Conservation (phyloP, 2,329 filamentous ascomycete species). For the Epichloe glyceriae region DNA sequence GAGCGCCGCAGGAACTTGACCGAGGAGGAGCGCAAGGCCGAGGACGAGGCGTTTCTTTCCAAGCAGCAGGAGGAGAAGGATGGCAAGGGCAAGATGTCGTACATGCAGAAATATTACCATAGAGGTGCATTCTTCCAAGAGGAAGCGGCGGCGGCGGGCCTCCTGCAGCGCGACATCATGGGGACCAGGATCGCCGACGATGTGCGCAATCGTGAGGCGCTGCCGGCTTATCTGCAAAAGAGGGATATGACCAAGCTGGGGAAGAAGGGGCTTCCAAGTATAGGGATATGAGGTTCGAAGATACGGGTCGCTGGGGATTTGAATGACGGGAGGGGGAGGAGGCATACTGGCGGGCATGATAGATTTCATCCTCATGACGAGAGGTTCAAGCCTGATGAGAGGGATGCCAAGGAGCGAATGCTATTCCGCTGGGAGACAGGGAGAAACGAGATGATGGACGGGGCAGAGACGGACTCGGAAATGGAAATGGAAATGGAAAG, state of each 20-base stretch:
- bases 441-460: constrained; percentile 13
- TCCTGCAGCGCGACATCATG: constrained; percentile 76
- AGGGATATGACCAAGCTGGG: constrained; percentile 89
- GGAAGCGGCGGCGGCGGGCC: constrained; percentile 59
- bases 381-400: constrained; percentile 28
- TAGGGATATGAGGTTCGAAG: constrained; percentile 74
- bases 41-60: constrained; percentile 68
- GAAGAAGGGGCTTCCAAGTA: constrained; percentile 82
- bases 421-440: constrained; percentile 48
- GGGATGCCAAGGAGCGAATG: constrained; percentile 50
- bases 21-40: constrained; percentile 69
- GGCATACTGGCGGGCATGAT: constrained; percentile 40
- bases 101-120: constrained; percentile 94
- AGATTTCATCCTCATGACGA: constrained; percentile 54
- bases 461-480: constrained; percentile 1
- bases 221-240: constrained; percentile 87
- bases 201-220: constrained; percentile 62
- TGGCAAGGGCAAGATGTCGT: constrained; percentile 66
- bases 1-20: constrained; percentile 80
- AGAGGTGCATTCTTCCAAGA: constrained; percentile 92
- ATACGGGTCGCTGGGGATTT: constrained; percentile 73
- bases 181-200: constrained; percentile 74
- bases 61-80: constrained; percentile 71
- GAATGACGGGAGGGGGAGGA: constrained; percentile 30
- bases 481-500: too few relatives aligned